These are phyloP conservation scores for Austropuccinia psidii DNA, from an alignment of 1,284 basidiomycete genomes.

Conservation along the genomic window DNA sequence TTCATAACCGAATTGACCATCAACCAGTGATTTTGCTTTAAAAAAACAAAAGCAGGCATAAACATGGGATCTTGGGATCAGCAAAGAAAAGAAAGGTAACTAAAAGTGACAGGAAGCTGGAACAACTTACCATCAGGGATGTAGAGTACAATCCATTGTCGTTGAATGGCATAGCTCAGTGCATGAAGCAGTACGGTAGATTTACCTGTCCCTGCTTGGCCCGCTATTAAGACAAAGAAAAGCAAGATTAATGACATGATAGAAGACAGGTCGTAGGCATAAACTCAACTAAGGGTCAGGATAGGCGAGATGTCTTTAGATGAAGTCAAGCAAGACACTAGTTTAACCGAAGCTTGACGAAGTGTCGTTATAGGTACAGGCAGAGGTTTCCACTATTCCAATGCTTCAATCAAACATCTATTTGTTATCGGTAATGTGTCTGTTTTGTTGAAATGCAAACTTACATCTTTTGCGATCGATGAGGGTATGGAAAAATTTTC, in stretches of 20 bases:
- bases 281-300: constrained; percentile 21
- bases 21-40: constrained; percentile 10
- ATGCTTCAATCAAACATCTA: neutral
- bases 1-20: constrained; percentile 27
- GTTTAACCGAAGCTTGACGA: constrained; percentile 17
- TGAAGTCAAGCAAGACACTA: neutral
- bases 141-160: constrained; percentile 29
- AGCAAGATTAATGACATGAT: neutral
- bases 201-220: constrained; percentile 26
- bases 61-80: neutral
- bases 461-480: constrained; percentile 24
- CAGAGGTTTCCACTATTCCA: constrained; percentile 19
- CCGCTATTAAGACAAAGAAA: neutral
- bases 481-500: constrained; percentile 15
- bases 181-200: constrained; percentile 28
- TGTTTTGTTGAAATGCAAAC: neutral
- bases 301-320: neutral
- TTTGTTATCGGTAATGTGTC: neutral
- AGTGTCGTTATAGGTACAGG: constrained; percentile 20
- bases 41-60: neutral
- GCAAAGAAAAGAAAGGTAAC: neutral
- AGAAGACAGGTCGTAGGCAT: neutral
- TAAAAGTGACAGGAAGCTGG: neutral
- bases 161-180: constrained; percentile 28
- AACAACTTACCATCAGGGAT: constrained; percentile 29